phyloP scores from a whole-genome alignment of 2,329 filamentous ascomycete genomes.

The Biscogniauxia sp. region DNA sequence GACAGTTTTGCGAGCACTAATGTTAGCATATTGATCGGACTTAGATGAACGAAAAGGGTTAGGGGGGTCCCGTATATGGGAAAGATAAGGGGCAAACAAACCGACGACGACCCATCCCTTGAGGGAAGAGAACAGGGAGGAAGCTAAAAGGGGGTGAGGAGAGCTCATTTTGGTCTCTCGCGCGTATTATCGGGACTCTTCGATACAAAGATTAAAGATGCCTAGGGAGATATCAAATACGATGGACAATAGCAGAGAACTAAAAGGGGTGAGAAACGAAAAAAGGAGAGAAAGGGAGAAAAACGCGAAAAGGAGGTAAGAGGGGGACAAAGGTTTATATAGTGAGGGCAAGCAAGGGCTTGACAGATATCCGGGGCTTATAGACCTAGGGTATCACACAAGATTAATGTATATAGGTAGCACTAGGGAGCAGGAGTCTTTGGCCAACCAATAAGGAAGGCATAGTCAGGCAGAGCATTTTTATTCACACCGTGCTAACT shows the following conservation, averaged over 20 bases:
- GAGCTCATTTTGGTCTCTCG: slow-evolving; percentile 16
- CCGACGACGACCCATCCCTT: slow-evolving; percentile 29
- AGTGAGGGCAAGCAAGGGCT: neutral
- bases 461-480: too few relatives aligned
- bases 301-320: slow-evolving; percentile 1
- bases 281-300: neutral
- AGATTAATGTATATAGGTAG: too few relatives aligned
- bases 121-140: slow-evolving; percentile 23
- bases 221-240: too few relatives aligned
- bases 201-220: too few relatives aligned
- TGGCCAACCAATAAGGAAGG: too few relatives aligned
- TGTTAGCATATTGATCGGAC: slow-evolving; percentile 1
- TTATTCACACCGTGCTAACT: too few relatives aligned
- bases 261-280: too few relatives aligned
- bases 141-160: slow-evolving; percentile 29
- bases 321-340: neutral
- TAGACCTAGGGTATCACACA: neutral
- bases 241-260: too few relatives aligned
- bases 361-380: neutral
- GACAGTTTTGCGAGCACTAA: too few relatives aligned
- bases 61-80: neutral
- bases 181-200: too few relatives aligned
- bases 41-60: slow-evolving; percentile 2
- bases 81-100: slow-evolving; percentile 9
- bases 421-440: too few relatives aligned